Evolutionary conservation across 768 basidiomycete species (phyloP), one percentile per base, ranked within the genome.

Genomic region (Porpolomopsis calyptriformis): DNA sequence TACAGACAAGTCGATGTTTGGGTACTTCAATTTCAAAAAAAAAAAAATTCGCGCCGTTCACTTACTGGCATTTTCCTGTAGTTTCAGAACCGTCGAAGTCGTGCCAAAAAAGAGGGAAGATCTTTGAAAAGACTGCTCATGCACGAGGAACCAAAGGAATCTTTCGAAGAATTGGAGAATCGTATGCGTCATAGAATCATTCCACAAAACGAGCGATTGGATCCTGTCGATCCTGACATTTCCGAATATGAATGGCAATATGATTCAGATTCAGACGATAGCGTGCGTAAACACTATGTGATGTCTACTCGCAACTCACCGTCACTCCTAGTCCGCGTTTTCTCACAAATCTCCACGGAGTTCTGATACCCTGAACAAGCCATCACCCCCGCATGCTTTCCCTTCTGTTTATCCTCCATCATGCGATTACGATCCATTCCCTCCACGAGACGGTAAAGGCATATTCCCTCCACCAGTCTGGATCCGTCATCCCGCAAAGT

Each of bases 21-120:
- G 77, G 75, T 76, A 49, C 1, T 65, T 36, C 1, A 9, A 27
- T 65, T 36, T 0, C 14, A 7, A 14, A 9, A 29, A 23, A 26
- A 14, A 18, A 12, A 45, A 37, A 41, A 47, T 40, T 48, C 12
- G 25, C 26, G 18, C 25, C 10, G 33, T 26, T 23, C 14, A 40
- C n/a, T 33, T 18, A 7, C 19, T 22, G 14, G 33, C 2, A 16
- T 29, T 4, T 16, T 29, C 18, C 36, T 12, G n/a, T 20, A 78
- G 76, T 78, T 78, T 43, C 76, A 78, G 58, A 78, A 78, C 27
- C 71, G 70, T 31, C 68, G 77, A 3, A 63, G 61, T 41, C 66
- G 70, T 7, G 61, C 64, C 1, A 67, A 56, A 36, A 59, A 54
- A 37, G 67, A 63, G 14, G 62, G 62, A 4, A 58, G 35, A 35